Percentiles rank a stretch among this genome's conserved stretches.
Evolutionary conservation across 805 yeast genomes (phyloP).

Genomic region (Maudiozyma turicensis): DNA sequence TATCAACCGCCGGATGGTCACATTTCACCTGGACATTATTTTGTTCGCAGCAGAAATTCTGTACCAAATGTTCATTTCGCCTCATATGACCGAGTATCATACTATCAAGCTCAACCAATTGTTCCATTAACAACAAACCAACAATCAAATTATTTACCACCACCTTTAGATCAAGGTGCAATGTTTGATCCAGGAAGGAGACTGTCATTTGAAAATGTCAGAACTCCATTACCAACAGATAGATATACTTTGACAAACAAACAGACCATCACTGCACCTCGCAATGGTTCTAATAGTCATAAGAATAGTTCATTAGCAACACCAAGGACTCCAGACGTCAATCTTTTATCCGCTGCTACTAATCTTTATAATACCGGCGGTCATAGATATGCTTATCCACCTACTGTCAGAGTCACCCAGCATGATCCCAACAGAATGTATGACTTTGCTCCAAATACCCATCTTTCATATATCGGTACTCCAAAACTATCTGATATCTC

Average conservation of each 20-base stretch:
- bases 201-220: neutral
- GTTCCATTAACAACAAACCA: neutral
- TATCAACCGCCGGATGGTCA: neutral
- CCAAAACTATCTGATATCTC: neutral
- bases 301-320: neutral
- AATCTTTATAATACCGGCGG: constrained; percentile 20
- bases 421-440: neutral
- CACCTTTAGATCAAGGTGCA: neutral
- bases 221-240: neutral
- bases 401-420: neutral
- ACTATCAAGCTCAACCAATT: neutral
- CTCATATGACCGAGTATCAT: neutral
- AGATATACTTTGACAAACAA: neutral
- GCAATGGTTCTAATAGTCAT: neutral
- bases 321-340: constrained; percentile 4
- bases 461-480: neutral
- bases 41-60: neutral
- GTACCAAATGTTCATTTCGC: neutral
- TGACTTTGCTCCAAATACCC: neutral
- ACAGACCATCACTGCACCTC: neutral
- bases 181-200: neutral
- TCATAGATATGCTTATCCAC: constrained; percentile 20
- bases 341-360: constrained; percentile 18
- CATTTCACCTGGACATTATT: neutral
- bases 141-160: neutral